These are phyloP conservation scores for Roridomyces roridus DNA, from an alignment of 768 basidiomycete species.

Conservation along the genomic window DNA sequence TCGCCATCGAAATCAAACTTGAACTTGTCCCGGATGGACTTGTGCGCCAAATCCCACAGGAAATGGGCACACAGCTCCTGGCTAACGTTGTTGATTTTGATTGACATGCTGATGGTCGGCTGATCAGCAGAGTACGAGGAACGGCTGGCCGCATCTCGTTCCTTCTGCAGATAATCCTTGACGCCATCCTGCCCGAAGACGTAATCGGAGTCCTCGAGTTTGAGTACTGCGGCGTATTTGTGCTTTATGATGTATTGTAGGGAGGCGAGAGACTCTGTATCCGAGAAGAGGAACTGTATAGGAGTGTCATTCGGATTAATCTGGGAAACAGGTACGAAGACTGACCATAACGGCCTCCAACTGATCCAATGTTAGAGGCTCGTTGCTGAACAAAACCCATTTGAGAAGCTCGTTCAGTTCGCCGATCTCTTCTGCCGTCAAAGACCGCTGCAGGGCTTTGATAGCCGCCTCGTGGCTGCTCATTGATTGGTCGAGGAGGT, in stretches of 20 bases:
- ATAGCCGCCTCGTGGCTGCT: neutral
- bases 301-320: no score
- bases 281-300: neutral
- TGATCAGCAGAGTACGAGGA: neutral
- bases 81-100: constrained; percentile 2
- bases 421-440: neutral
- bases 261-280: neutral
- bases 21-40: neutral
- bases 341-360: constrained; percentile 5
- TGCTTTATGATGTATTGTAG: neutral
- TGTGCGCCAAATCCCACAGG: neutral
- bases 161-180: neutral
- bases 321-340: neutral
- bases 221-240: neutral
- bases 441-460: neutral
- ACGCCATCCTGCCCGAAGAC: neutral
- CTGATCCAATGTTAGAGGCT: neutral
- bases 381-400: neutral
- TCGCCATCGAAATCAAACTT: neutral
- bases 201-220: neutral
- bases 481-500: neutral
- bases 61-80: neutral
- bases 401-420: constrained; percentile 2
- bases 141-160: neutral
- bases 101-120: constrained; percentile 27